Evolutionary conservation across 345 rosid species (phyloP), one percentile per base, ranked within the genome.

Genomic region (Durio zibethinus): DNA sequence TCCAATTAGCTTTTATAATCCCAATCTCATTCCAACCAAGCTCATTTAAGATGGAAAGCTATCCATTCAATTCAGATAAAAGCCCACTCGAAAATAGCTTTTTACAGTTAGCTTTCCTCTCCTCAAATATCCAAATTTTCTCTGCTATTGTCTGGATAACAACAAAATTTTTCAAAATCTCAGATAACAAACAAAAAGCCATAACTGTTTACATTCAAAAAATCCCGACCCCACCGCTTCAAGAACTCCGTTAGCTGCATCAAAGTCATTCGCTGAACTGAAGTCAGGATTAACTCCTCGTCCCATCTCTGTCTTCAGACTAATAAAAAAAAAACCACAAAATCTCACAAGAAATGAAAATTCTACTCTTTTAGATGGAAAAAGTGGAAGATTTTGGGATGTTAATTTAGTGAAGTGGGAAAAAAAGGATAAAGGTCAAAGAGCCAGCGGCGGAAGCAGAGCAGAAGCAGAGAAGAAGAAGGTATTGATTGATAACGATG

Each of bases 161-260:
- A 27, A 27, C 36, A 65, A 10, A 8, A 5, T 10, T 21, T 66
- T 83, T 64, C 66, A 80, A 74, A 72, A 62, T 47, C 52, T 23
- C 43, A 25, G 61, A 65, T 75, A 76, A 29, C n/a, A 20, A 63
- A 75, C 83, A 87, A 76, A 81, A 81, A 77, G 80, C 76, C 64
- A 31, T 5, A 2, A 16, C 74, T 70, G 11, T 66, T 50, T 1
- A n/a, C 25, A 70, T 84, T 82, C 78, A 75, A 79, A 83, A 77
- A 57, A 38, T 52, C 65, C 65, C 9, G 35, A 47, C 66, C 84
- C 85, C 84, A 61, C 84, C 60, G 79, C 61, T 31, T 67, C 57
- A 66, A 73, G 77, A 77, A 78, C 78, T 82, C 85, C 86, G 77
- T 77, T 75, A 67, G 77, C 81, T 78, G 43, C 56, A 67, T 66